phyloP scores from a whole-genome alignment of 2,329 filamentous ascomycete genomes.

The Magnaporthiopsis incrustans region DNA sequence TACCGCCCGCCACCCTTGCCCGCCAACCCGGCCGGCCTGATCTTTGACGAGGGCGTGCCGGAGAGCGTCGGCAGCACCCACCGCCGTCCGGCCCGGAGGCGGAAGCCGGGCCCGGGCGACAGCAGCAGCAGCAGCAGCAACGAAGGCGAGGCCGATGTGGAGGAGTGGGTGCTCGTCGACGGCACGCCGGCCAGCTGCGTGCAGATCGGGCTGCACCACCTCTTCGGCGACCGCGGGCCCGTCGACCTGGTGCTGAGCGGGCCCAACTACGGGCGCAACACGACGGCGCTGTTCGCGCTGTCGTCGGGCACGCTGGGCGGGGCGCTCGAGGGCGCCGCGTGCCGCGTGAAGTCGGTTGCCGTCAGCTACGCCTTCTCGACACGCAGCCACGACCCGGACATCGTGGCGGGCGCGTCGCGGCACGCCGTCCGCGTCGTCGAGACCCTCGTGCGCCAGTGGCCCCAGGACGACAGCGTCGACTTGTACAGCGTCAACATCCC shows the following conservation, averaged over 20 bases:
- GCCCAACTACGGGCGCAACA: conserved; percentile 78
- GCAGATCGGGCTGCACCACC: conserved; percentile 75
- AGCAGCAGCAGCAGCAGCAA: not conserved
- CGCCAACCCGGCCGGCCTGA: conserved; percentile 25
- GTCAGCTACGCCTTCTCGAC: conserved; percentile 87
- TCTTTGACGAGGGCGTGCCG: conserved; percentile 30
- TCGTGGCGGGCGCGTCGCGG: conserved; percentile 69
- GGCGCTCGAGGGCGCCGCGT: conserved; percentile 69
- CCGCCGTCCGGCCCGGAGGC: conserved; percentile 36
- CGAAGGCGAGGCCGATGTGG: conserved; percentile 35
- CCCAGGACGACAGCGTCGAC: conserved; percentile 56
- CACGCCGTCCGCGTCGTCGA: conserved; percentile 73
- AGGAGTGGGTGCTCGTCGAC: conserved; percentile 77
- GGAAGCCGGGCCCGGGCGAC: not conserved
- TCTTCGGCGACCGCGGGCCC: conserved; percentile 63
- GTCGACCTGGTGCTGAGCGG: conserved; percentile 72
- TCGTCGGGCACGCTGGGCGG: conserved; percentile 72
- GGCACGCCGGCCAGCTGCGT: conserved; percentile 75
- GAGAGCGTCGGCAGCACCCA: conserved; percentile 58
- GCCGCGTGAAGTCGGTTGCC: conserved; percentile 64
- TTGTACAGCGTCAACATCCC: conserved; percentile 92
- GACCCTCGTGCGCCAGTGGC: conserved; percentile 69
- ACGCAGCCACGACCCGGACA: conserved; percentile 70
- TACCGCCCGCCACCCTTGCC: conserved; percentile 51
- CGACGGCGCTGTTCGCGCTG: conserved; percentile 70